phyloP scores from a whole-genome alignment of 148 eudicot genomes.

The Silene uniflora region DNA sequence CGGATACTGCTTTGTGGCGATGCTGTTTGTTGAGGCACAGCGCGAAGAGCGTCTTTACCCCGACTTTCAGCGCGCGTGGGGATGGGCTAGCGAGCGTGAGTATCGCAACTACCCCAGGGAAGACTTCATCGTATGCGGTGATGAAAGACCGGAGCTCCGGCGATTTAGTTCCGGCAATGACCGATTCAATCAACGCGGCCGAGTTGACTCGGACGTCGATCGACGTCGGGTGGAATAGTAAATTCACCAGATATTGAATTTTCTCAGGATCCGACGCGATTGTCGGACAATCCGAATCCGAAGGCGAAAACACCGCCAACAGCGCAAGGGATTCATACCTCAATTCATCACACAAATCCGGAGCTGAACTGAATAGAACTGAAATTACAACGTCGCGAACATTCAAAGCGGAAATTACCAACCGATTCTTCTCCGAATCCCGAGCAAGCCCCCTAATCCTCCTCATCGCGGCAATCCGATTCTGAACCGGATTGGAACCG shows the following conservation, averaged over 20 bases:
- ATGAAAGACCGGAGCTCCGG: constrained; percentile 51
- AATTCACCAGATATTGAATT: constrained; percentile 32
- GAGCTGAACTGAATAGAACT: constrained; percentile 16
- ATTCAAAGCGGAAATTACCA: constrained; percentile 40
- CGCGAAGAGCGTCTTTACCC: constrained; percentile 69
- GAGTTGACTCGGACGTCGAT: constrained; percentile 62
- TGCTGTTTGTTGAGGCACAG: constrained; percentile 63
- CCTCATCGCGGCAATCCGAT: constrained; percentile 45
- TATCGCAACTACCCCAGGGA: constrained; percentile 44
- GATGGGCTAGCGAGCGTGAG: constrained; percentile 39
- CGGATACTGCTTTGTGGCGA: constrained; percentile 62
- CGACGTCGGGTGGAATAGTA: constrained; percentile 42
- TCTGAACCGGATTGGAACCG: constrained; percentile 24
- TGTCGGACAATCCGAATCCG: constrained; percentile 39
- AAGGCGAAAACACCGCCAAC: constrained; percentile 39
- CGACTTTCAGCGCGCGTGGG: constrained; percentile 60
- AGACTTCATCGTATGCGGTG: constrained; percentile 42
- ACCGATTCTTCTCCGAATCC: constrained; percentile 78
- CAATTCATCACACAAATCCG: constrained; percentile 34
- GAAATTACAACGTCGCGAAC: constrained; percentile 28
- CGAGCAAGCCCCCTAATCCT: constrained; percentile 63
- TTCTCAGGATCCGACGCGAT: constrained; percentile 40
- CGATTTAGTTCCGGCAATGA: constrained; percentile 59
- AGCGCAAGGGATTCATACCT: constrained; percentile 52
- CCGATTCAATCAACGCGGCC: constrained; percentile 54